Evolutionary conservation across 352 stramenopile species (phyloP), one percentile per base, ranked within the genome.

Genomic region (Aphanomyces astaci): DNA sequence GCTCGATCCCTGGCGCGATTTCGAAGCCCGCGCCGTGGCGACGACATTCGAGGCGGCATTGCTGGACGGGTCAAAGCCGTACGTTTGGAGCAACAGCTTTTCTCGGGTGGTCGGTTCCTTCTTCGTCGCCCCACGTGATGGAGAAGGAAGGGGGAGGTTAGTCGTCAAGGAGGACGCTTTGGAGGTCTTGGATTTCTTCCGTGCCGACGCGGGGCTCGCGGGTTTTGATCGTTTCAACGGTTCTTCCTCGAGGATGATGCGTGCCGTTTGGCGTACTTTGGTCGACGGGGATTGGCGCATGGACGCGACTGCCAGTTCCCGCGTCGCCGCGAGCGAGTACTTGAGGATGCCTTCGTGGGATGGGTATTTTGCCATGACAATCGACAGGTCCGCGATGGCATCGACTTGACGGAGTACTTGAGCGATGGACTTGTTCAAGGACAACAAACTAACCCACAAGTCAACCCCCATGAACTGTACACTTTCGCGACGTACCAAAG

Each of bases 301-400:
- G 60, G 78, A 88, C 2, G 80, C 84, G 17, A 75, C 74, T 1
- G 82, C 82, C n/a, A 90, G 82, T 39, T 84, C 80, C 48, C 74
- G 67, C 15, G 87, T 66, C 0, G 82, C 82, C 36, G 76, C 67
- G 28, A 76, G 74, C 7, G 82, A 90, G 51, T 81, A 90, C 15
- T 81, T 79, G 25, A 86, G 85, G 62, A 90, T 88, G 45, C 82
- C 80, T 79, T 88, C 82, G 45, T 89, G 79, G 1, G 78, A 71
- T 15, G 82, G 82, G 71, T 88, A 87, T 56, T 88, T 90, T 9
- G 80, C 82, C 80, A 90, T 87, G 10, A 84, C 75, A 4, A 89
- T 73, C 3, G 82, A 90, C 0, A 90, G 64, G 53, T 90, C 82
- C 1, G 78, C 69, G n/a, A 90, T 88, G 7, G 73, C 80, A 51